phyloP scores from a whole-genome alignment of 2,329 filamentous ascomycete genomes.

The Aureobasidium sp. region DNA sequence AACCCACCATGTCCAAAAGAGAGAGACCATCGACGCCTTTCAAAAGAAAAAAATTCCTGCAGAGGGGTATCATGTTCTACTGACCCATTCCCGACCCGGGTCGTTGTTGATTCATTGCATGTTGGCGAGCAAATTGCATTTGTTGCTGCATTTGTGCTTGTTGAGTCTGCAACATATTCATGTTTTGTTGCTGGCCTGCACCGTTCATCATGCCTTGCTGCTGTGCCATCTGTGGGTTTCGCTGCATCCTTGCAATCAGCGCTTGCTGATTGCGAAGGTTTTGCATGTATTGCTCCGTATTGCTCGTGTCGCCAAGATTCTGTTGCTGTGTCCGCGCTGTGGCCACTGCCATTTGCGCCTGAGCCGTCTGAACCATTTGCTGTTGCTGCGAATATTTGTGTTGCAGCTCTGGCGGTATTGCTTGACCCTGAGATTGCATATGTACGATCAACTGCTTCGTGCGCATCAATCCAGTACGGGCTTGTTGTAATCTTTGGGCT shows the following conservation, averaged over 20 bases:
- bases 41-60: not conserved
- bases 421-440: slow-evolving; percentile 17
- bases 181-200: slow-evolving; percentile 14
- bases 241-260: slow-evolving; percentile 20
- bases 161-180: slow-evolving; percentile 22
- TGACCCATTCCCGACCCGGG: slow-evolving; percentile 13
- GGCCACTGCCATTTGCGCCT: slow-evolving; percentile 15
- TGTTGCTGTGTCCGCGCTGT: slow-evolving; percentile 15
- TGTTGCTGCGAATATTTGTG: slow-evolving; percentile 25
- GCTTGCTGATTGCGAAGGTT: slow-evolving; percentile 26
- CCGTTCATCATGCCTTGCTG: slow-evolving; percentile 19
- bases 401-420: slow-evolving; percentile 20
- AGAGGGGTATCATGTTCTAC: slow-evolving; percentile 7
- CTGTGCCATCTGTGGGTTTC: slow-evolving; percentile 18
- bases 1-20: not conserved
- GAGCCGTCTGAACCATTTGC: slow-evolving; percentile 21
- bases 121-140: slow-evolving; percentile 12
- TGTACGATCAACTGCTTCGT: slow-evolving; percentile 12
- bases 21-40: not conserved
- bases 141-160: slow-evolving; percentile 19
- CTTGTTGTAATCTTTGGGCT: slow-evolving; percentile 1
- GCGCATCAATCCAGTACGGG: slow-evolving; percentile 2
- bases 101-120: slow-evolving; percentile 15
- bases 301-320: slow-evolving; percentile 22
- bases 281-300: slow-evolving; percentile 31